Evolutionary conservation across 2,329 filamentous ascomycete species (phyloP), one percentile per base, ranked within the genome.

Genomic region (Graphium sp.): DNA sequence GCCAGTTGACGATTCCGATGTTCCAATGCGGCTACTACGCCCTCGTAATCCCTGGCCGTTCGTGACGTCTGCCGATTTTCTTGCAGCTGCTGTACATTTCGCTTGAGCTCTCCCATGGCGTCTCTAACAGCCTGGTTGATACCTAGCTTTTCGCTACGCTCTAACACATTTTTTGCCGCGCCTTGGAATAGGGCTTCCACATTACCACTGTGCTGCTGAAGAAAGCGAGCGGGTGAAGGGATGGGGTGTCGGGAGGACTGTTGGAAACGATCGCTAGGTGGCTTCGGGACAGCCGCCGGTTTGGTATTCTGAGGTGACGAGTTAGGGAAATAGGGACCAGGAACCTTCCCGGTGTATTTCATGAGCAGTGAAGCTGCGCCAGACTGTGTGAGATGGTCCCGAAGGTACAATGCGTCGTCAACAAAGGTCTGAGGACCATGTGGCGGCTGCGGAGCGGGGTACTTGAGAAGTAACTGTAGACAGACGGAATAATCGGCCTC

Each of bases 401-500:
- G 62, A 3, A 91, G 60, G 42, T 77, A 82, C 3, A 89, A 49
- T 1, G 84, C 89, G 50, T 98, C 89, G 33, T 82, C 69, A 26
- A 93, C 79, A 40, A 95, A 82, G 0, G 74, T 80, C 38, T 78
- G 70, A 11, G 85, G 77, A 1, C 72, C 70, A 37, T 76, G 57
- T 2, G 72, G 62, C 3, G 58, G 52, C 5, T 59, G 43, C 3
- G 77, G 76, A 2, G 70, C 58, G 2, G 83, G 83, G 39, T 95
- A 95, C 41, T 82, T 81, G 2, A 95, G 63, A 16, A 95, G 58
- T 2, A 91, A 55, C 32, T 82, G 77, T 30, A 98, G 58, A 7
- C 82, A 87, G 20, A 72, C 67, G 2, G 89, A 87, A 43, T 93
- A 93, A 48, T 95, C 87, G 9, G 81, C 74, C 36, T 82, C 72